Base-by-base conservation (phyloP, 805 yeast genomes). In the Nakazawaea ernobii region DNA sequence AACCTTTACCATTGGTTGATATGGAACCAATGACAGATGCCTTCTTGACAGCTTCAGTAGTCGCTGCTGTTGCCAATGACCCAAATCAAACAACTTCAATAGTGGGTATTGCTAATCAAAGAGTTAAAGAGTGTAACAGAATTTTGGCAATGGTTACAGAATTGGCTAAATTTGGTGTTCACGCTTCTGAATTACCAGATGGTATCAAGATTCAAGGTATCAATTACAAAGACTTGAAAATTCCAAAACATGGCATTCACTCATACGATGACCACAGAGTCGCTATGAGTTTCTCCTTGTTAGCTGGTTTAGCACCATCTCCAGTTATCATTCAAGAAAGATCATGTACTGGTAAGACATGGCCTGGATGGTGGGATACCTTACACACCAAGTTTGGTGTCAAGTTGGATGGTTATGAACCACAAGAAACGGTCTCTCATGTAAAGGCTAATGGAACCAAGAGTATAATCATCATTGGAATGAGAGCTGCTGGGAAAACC, bases 21-120 rank as follows among this genome's bases (percentile, higher is more conserved):
- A 94, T 94, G 99, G 99, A 94, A 68, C 98, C 99, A 46, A 94
- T 94, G 99, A 94, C 99, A 0, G 99, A 94, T 67, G 99, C 99
- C 0, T 94, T 94, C 63, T 72, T 94, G 59, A 94, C 99, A 13
- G 99, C 99, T 0, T 80, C 95, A 46, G 97, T 94, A 10, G 95
- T 90, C 15, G 99, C 98, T 32, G 97, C 99, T n/a, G 77, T 86
- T 37, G 96, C 97, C 4, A 71, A 73, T 49, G 70, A 70, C 52
- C 71, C 75, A 10, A 71, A 66, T 38, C 69, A 68, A 43, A 69
- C 81, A 8, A 92, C 97, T 11, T 76, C 85, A 6, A 94, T 94
- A 58, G 81, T 86, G 32, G 99, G 99, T 53, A 94, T 94, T 68
- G 98, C 98, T 33, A 94, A 94, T 68, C 99, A 94, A 69, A 83